Evolutionary conservation across 139 green algal genomes (phyloP).

Genomic region (Marvania coccoides): DNA sequence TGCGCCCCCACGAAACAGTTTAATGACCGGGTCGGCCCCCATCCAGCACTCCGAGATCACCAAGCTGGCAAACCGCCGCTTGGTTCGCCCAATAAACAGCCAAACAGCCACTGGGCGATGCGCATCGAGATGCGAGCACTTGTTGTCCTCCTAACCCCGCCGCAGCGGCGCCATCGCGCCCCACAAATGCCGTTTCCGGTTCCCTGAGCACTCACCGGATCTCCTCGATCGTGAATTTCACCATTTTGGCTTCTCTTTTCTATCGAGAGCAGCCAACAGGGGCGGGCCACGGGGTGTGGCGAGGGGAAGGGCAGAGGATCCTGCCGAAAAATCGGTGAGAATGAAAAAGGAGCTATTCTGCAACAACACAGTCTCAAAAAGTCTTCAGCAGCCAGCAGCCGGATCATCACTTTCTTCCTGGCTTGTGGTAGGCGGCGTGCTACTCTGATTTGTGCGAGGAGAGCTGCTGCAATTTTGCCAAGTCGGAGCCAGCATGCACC

Average conservation of each 20-base stretch:
- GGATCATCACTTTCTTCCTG: too few species aligned
- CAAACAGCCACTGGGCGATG: neutral
- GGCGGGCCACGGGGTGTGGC: too few species aligned
- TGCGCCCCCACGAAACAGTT: neutral
- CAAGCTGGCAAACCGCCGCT: neutral
- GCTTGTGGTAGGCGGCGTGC: too few species aligned
- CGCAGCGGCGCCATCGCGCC: neutral
- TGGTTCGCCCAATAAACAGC: neutral
- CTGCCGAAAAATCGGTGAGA: too few species aligned
- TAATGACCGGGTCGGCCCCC: neutral
- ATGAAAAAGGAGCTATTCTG: too few species aligned
- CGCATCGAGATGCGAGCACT: neutral
- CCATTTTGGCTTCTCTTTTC: slow-evolving; percentile 24
- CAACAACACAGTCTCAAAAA: too few species aligned
- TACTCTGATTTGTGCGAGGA: too few species aligned
- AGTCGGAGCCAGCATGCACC: too few species aligned
- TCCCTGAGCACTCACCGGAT: slow-evolving; percentile 25
- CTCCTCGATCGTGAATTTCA: slow-evolving; percentile 77
- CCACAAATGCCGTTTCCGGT: neutral
- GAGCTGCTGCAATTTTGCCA: too few species aligned
- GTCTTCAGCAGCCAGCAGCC: neutral
- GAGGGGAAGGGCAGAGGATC: too few species aligned
- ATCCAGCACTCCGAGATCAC: neutral
- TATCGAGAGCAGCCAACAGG: neutral
- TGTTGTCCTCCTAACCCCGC: neutral